Conservation (phyloP, 2,329 filamentous ascomycete species). For the Lomentospora prolificans region DNA sequence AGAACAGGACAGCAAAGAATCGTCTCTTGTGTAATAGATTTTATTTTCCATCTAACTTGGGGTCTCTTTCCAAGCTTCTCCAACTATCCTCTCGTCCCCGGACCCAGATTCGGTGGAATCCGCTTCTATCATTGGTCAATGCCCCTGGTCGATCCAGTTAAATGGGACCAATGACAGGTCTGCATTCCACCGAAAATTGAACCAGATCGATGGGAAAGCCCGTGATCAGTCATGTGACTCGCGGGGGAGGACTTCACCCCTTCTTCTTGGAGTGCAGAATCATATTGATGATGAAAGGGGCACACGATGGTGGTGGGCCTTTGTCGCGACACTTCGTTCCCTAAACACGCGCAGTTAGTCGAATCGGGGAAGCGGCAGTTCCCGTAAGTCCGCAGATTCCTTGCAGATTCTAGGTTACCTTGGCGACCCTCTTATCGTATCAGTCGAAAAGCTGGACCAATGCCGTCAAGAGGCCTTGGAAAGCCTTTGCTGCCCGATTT, state of each 20-base stretch:
- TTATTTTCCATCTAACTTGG: slow-evolving; percentile 3
- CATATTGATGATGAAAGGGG: neutral
- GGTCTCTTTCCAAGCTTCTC: neutral
- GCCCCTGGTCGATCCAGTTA: neutral
- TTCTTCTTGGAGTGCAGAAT: neutral
- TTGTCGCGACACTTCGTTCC: neutral
- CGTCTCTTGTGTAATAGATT: slow-evolving; percentile 5
- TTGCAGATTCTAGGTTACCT: slow-evolving; percentile 2
- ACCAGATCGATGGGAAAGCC: neutral
- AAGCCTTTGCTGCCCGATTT: neutral
- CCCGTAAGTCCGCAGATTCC: slow-evolving; percentile 3
- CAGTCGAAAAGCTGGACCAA: neutral
- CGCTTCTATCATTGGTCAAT: slow-evolving; percentile 3
- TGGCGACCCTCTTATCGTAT: neutral
- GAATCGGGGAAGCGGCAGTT: slow-evolving; percentile 5
- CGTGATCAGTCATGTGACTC: slow-evolving; percentile 6
- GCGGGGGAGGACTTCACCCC: neutral
- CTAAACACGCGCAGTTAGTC: neutral
- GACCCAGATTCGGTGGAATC: slow-evolving; percentile 6
- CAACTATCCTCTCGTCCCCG: slow-evolving; percentile 3
- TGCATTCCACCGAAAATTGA: slow-evolving; percentile 6
- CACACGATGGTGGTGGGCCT: neutral
- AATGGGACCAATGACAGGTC: slow-evolving; percentile 5
- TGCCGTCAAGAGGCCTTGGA: neutral
- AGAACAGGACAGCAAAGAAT: slow-evolving; percentile 1